Evolutionary conservation across 2,329 filamentous ascomycete genomes (phyloP).

Genomic region (Aspergillus tamarii): DNA sequence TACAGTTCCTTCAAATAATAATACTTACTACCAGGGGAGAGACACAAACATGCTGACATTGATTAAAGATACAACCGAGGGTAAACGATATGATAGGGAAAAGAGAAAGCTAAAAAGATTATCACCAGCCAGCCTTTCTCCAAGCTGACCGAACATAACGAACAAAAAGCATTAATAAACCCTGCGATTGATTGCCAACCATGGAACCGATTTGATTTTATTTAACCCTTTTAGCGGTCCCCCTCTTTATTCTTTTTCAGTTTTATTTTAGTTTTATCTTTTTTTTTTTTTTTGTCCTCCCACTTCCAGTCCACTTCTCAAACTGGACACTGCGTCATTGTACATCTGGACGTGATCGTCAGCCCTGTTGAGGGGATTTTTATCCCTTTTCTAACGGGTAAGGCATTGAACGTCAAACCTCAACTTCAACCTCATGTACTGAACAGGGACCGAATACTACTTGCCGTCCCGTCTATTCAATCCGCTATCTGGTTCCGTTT

Average conservation of each 20-base stretch:
- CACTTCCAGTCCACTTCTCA: neutral
- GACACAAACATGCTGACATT: neutral
- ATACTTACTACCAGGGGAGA: no score
- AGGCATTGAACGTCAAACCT: neutral
- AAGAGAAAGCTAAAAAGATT: neutral
- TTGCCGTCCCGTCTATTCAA: neutral
- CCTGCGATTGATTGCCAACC: neutral
- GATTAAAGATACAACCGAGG: neutral
- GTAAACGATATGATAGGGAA: no score
- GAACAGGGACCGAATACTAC: neutral
- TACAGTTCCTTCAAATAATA: neutral
- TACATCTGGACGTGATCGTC: neutral
- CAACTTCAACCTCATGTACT: neutral
- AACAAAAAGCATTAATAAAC: neutral
- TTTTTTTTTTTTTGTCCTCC: neutral
- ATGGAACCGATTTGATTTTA: neutral
- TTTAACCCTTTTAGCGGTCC: neutral
- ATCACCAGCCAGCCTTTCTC: neutral
- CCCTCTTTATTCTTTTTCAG: neutral
- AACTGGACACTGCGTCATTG: conserved; percentile 1
- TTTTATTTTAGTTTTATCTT: conserved; percentile 1
- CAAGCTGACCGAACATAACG: neutral
- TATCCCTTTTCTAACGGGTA: neutral
- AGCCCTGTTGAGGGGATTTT: neutral
- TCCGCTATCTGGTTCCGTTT: neutral